Percentiles rank a stretch among this genome's conserved stretches.
These are phyloP conservation scores for Zalerion maritima DNA, from an alignment of 495 filamentous ascomycete genomes.

Conservation along the genomic window DNA sequence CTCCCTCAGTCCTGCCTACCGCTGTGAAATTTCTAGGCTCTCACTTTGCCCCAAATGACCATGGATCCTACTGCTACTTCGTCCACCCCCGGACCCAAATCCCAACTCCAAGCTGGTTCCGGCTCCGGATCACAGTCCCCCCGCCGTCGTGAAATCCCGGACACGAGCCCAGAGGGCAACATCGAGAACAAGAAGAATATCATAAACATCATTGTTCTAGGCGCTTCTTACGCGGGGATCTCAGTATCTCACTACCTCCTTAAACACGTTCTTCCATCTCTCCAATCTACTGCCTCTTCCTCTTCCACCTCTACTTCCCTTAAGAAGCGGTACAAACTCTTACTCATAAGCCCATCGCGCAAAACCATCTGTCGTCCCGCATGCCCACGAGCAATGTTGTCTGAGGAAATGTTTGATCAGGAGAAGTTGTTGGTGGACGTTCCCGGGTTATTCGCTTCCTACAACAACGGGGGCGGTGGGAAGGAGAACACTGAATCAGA, in stretches of 20 bases:
- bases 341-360: constrained; percentile 29
- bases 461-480: constrained; percentile 16
- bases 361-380: constrained; percentile 31
- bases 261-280: constrained; percentile 31
- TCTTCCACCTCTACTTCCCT: too few relatives aligned
- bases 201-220: constrained; percentile 39
- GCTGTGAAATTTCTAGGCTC: too few relatives aligned
- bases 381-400: constrained; percentile 32
- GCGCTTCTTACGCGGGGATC: constrained; percentile 37
- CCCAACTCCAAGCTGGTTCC: too few relatives aligned
- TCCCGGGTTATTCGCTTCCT: constrained; percentile 23
- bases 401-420: constrained; percentile 26
- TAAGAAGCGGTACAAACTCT: constrained; percentile 23
- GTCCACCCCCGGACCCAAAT: too few relatives aligned
- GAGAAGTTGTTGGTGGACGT: constrained; percentile 35
- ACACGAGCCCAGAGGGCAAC: too few relatives aligned
- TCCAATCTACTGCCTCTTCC: constrained; percentile 15
- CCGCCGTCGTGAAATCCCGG: too few relatives aligned
- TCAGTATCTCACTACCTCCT: constrained; percentile 38
- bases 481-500: too few relatives aligned
- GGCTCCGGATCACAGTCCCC: too few relatives aligned
- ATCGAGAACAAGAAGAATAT: too few relatives aligned
- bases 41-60: too few relatives aligned
- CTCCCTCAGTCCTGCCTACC: too few relatives aligned
- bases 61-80: too few relatives aligned